Percentiles rank a stretch among this genome's conserved stretches.
These are phyloP conservation scores for Kernera saxatilis DNA, from an alignment of 345 rosid genomes.

Conservation along the genomic window DNA sequence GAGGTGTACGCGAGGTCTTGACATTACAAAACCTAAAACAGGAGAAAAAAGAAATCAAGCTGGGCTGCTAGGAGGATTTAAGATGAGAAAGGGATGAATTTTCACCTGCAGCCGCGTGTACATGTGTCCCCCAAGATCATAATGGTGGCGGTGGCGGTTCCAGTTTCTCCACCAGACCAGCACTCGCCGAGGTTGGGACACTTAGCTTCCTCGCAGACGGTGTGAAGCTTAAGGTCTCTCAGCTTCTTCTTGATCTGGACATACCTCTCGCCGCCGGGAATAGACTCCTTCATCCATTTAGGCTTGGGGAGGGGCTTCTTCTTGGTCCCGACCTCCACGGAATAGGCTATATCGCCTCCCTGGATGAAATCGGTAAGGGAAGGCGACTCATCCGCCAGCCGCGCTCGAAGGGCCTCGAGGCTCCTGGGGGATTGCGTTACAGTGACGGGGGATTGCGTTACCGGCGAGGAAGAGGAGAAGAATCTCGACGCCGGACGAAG, in stretches of 20 bases:
- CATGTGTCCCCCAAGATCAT: slow-evolving; percentile 97
- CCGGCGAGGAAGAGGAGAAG: slow-evolving; percentile 40
- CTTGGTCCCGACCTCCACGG: slow-evolving; percentile 94
- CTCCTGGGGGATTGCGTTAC: slow-evolving; percentile 43
- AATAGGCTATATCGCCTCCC: slow-evolving; percentile 40
- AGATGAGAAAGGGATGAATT: neutral
- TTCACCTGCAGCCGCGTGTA: slow-evolving; percentile 92
- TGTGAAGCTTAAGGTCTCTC: slow-evolving; percentile 85
- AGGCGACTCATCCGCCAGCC: slow-evolving; percentile 72
- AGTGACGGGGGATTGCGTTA: slow-evolving; percentile 27
- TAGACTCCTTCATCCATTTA: slow-evolving; percentile 92
- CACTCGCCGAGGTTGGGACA: slow-evolving; percentile 97
- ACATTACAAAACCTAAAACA: slow-evolving; percentile 78
- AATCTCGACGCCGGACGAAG: slow-evolving; percentile 26
- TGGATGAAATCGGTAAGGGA: slow-evolving; percentile 57
- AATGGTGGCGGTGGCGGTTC: slow-evolving; percentile 94
- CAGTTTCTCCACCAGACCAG: slow-evolving; percentile 99
- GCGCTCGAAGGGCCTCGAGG: slow-evolving; percentile 75
- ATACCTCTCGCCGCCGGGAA: slow-evolving; percentile 93
- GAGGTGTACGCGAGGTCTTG: slow-evolving; percentile 90
- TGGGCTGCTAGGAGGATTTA: neutral
- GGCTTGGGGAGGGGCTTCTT: slow-evolving; percentile 95
- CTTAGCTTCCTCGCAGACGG: slow-evolving; percentile 96
- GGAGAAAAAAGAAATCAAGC: neutral
- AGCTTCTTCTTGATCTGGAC: slow-evolving; percentile 96